Evolutionary conservation across 306 rosid genomes (phyloP), one percentile per base, ranked within the genome.

Genomic region (Inga laurina): DNA sequence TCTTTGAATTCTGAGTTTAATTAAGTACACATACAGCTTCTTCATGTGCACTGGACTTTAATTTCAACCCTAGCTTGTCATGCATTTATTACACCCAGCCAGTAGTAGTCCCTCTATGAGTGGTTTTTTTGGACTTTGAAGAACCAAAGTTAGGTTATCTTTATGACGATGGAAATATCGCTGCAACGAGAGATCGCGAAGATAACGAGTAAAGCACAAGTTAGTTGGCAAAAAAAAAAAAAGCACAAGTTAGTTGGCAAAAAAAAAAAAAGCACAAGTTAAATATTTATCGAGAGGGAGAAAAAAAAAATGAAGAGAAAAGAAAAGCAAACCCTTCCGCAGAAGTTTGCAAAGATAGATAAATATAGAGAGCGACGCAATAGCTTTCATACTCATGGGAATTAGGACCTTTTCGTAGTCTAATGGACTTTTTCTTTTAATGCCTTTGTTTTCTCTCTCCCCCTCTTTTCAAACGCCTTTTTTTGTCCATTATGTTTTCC

Each of bases 141-240:
- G 48, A 44, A 57, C 62, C 49, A 81, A 81, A 81, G 77, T 93
- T 92, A 77, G 77, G 96, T 92, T 93, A 77, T 86, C 82, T 37
- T 86, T 95, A 92, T 91, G 89, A 85, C 75, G 89, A 91, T 83
- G 82, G 85, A 74, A 81, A 78, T 77, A 77, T 79, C 30, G 1
- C 65, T 81, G 77, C 76, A 87, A 54, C 77, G 67, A 76, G 78
- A 76, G 80, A 71, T 49, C 75, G 54, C 64, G 82, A 72, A 77
- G 86, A 82, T 82, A 83, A 79, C 30, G 75, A 87, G 82, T 66
- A 80, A 87, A 77, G 85, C 74, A 83, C 66, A 59, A 22, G 82
- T 62, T 69, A 76, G 30, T 27, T 27, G 30, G 30, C 30, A 27
- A 27, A 27, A 27, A 27, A 27, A 27, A 27, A 27, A 27, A 80